Percentiles rank a stretch among this genome's conserved stretches.
Conservation (phyloP, 2,329 filamentous ascomycete species). For the Penicillium sp. region DNA sequence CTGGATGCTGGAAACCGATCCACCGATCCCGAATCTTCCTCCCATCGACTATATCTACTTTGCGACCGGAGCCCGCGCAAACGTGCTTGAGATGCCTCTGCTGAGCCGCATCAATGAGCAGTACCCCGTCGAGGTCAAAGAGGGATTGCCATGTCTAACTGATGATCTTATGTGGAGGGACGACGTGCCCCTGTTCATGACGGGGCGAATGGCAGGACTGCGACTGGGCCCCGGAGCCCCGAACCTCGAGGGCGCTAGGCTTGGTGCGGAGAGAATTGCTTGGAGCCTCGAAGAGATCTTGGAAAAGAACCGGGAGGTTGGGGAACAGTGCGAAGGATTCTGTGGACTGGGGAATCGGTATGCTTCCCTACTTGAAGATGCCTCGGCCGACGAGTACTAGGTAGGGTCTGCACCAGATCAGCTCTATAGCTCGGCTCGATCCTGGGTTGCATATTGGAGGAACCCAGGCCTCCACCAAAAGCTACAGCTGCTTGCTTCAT, state of each 20-base stretch:
- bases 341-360: slow-evolving; percentile 43
- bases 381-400: slow-evolving; percentile 10
- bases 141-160: slow-evolving; percentile 69
- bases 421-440: neutral
- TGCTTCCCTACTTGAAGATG: slow-evolving; percentile 29
- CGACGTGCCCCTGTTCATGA: slow-evolving; percentile 70
- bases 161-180: slow-evolving; percentile 73
- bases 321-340: slow-evolving; percentile 35
- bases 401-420: neutral
- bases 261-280: slow-evolving; percentile 69
- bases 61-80: slow-evolving; percentile 67
- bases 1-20: slow-evolving; percentile 55
- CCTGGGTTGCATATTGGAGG: slow-evolving; percentile 1
- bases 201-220: slow-evolving; percentile 65
- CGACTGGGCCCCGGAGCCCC: slow-evolving; percentile 68
- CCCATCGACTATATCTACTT: slow-evolving; percentile 68
- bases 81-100: slow-evolving; percentile 61
- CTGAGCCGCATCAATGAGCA: slow-evolving; percentile 58
- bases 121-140: slow-evolving; percentile 60
- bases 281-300: slow-evolving; percentile 66
- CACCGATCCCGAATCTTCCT: slow-evolving; percentile 51
- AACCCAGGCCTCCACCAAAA: too few relatives aligned
- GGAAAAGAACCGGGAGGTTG: slow-evolving; percentile 28
- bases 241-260: slow-evolving; percentile 70
- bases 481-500: slow-evolving; percentile 10